phyloP scores from a whole-genome alignment of 164 flowering plant genomes.

The Cinnamomum micranthum region DNA sequence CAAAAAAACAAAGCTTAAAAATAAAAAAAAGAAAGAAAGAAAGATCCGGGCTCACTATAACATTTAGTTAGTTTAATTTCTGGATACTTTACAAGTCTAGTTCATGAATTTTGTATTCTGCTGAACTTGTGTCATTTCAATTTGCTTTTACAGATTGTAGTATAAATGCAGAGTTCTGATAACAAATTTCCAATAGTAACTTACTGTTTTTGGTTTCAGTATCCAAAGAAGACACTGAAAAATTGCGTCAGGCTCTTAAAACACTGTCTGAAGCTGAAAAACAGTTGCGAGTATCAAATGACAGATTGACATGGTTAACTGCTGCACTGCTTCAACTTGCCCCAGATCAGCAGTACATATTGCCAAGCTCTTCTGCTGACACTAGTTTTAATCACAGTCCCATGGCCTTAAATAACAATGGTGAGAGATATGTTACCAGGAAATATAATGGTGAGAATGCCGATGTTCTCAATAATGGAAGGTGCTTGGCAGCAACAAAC shows the following conservation, averaged over 20 bases:
- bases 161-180: not conserved
- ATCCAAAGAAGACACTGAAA: constrained; percentile 93
- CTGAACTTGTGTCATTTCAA: not conserved
- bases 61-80: not conserved
- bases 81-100: not conserved
- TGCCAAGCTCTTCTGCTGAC: constrained; percentile 76
- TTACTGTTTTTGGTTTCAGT: constrained; percentile 43
- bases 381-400: constrained; percentile 74
- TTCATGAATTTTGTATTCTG: not conserved
- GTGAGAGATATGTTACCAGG: constrained; percentile 33
- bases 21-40: too few relatives aligned
- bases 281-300: constrained; percentile 89
- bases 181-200: not conserved
- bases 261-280: constrained; percentile 98
- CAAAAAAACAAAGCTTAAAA: too few relatives aligned
- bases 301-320: constrained; percentile 91
- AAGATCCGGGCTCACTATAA: too few relatives aligned
- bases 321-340: constrained; percentile 99
- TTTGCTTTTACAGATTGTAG: not conserved
- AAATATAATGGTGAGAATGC: constrained; percentile 26
- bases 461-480: constrained; percentile 26
- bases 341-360: constrained; percentile 86
- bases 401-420: constrained; percentile 22
- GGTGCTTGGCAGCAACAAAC: constrained; percentile 31
- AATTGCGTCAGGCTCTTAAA: constrained; percentile 88